Percentiles rank a stretch among this genome's conserved stretches.
Conservation (phyloP, 192 early-diverging fungal genomes). For the Coemansia sp. region DNA sequence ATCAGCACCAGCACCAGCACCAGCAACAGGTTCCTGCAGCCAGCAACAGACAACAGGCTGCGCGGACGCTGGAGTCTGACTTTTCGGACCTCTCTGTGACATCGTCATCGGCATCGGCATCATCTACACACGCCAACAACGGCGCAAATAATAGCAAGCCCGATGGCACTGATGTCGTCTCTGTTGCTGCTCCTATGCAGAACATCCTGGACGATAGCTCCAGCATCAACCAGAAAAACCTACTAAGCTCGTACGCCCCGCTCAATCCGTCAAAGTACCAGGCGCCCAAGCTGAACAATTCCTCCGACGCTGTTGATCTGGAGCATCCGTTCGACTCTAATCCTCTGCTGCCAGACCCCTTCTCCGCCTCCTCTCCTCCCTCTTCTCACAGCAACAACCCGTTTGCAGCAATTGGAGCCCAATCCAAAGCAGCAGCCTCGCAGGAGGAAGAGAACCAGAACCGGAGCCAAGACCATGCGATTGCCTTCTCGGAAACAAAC, state of each 20-base stretch:
- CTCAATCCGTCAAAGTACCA: slow-evolving; percentile 21
- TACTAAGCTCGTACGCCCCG: slow-evolving; percentile 15
- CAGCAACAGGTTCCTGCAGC: background rate
- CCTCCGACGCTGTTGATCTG: slow-evolving; percentile 9
- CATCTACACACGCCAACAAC: background rate
- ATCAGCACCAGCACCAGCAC: too few relatives aligned
- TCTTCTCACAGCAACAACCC: slow-evolving; percentile 2
- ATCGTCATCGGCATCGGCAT: background rate
- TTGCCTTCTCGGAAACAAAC: slow-evolving; percentile 4
- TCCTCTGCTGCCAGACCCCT: slow-evolving; percentile 9
- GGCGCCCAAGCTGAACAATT: background rate
- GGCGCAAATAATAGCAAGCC: background rate
- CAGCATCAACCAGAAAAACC: slow-evolving; percentile 2
- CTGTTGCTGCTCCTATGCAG: too few relatives aligned
- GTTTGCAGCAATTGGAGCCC: background rate
- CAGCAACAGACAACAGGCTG: background rate
- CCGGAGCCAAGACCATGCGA: background rate
- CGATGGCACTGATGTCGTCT: too few relatives aligned
- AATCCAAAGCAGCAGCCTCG: background rate
- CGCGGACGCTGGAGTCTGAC: slow-evolving; percentile 37
- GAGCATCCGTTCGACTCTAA: slow-evolving; percentile 29
- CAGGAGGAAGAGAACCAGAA: background rate
- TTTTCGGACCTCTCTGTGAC: slow-evolving; percentile 22
- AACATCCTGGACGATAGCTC: slow-evolving; percentile 3
- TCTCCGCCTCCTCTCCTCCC: background rate